A percentile compares a stretch with the other conserved stretches of the same genome.
Evolutionary conservation across 1,284 basidiomycete species (phyloP).

Genomic region (Bondarzewia mesenterica): DNA sequence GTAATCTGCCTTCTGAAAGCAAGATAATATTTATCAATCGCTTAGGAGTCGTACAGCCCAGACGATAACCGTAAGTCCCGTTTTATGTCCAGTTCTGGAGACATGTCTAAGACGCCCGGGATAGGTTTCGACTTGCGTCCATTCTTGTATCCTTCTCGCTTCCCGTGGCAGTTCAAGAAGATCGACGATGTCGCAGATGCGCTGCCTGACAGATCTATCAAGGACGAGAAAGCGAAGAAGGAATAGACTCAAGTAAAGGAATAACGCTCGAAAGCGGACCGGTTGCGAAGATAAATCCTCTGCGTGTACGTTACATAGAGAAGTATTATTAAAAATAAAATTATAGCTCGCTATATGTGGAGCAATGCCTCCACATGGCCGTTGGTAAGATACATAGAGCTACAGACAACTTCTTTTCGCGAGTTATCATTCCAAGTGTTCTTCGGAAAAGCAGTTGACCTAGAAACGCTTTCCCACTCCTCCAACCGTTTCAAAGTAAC

Average conservation of each 20-base stretch:
- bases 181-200: conserved; percentile 80
- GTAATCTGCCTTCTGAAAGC: not conserved
- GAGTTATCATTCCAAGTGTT: too few species aligned
- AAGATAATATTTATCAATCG: not conserved
- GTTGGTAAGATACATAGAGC: too few species aligned
- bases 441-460: conserved; percentile 13
- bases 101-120: not conserved
- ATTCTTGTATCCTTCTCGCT: conserved; percentile 91
- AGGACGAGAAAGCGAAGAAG: conserved; percentile 30
- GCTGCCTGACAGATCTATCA: conserved; percentile 63
- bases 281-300: not conserved
- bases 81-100: not conserved
- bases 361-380: too few species aligned
- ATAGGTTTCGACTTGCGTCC: conserved; percentile 91
- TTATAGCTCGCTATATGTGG: too few species aligned
- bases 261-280: too few species aligned
- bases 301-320: not conserved
- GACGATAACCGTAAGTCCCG: conserved; percentile 82
- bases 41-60: conserved; percentile 87
- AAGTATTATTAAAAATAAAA: not conserved
- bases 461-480: conserved; percentile 20
- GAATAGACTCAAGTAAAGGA: conserved; percentile 20
- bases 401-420: too few species aligned
- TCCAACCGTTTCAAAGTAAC: conserved; percentile 14
- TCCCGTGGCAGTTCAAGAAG: conserved; percentile 94